Evolutionary conservation across 2,329 filamentous ascomycete genomes (phyloP).

Genomic region (Passalora sequoiae): DNA sequence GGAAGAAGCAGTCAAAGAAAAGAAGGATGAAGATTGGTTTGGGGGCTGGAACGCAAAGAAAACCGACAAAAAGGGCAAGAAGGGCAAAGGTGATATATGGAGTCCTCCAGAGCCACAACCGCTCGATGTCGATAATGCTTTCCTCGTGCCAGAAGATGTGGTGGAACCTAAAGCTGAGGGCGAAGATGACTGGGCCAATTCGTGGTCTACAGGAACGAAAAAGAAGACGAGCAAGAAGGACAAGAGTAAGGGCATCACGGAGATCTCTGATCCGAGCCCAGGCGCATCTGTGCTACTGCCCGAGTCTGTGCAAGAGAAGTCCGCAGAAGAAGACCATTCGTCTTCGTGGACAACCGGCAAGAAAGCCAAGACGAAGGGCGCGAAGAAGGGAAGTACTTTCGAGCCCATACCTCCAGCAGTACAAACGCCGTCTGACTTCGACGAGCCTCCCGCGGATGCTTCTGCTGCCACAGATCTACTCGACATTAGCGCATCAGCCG

Average conservation of each 20-base stretch:
- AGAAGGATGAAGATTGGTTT: conserved; percentile 50
- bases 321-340: conserved; percentile 33
- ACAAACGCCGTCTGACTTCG: conserved; percentile 41
- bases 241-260: conserved; percentile 40
- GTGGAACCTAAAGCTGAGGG: conserved; percentile 48
- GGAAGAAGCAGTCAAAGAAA: conserved; percentile 24
- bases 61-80: conserved; percentile 45
- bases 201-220: conserved; percentile 52
- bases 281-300: conserved; percentile 40
- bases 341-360: conserved; percentile 37
- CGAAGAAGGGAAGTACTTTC: conserved; percentile 36
- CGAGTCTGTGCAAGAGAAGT: conserved; percentile 35
- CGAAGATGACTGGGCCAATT: conserved; percentile 48
- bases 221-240: conserved; percentile 48
- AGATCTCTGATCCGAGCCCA: conserved; percentile 31
- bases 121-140: conserved; percentile 16
- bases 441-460: conserved; percentile 30
- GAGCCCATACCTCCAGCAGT: conserved; percentile 30
- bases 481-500: conserved; percentile 20
- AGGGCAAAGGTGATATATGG: conserved; percentile 14
- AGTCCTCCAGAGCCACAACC: conserved; percentile 21
- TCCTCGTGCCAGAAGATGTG: conserved; percentile 40
- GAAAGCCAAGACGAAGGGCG: conserved; percentile 50
- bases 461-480: conserved; percentile 19
- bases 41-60: conserved; percentile 50